Evolutionary conservation across 495 filamentous ascomycete species (phyloP), one percentile per base, ranked within the genome.

Genomic region (Thermothielavioides terrestris): DNA sequence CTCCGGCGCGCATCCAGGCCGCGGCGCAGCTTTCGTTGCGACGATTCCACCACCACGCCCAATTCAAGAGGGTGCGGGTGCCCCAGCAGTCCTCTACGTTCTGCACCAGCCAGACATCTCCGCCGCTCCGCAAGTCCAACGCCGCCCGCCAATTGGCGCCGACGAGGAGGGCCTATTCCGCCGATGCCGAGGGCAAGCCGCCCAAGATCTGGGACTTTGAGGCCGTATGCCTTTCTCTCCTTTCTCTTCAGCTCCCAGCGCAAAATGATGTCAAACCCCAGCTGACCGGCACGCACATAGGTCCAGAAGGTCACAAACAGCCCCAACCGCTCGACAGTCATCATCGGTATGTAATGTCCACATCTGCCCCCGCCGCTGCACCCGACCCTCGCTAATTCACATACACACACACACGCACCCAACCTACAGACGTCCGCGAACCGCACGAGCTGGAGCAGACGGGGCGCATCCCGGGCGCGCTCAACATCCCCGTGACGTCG

Each of bases 401-500:
- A 40, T 20, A 23, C 14, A 1, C 12, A 35, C 28, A 1, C 25
- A 1, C 26, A 26, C 28, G 8, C 15, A 23, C 22, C 7, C 36
- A 49, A 17, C 17, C 18, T 2, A 65, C 52, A 71, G 89, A 98
- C 72, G 79, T 87, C 56, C 91, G 92, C 66, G 91, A 96, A 69
- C 88, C 90, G 37, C 56, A 68, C 55, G 92, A 98, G 68, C 78
- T 89, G 28, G 43, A 52, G 27, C 53, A 67, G 4, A 81, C 80
- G 0, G 89, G 89, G 30, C 75, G 75, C 20, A 95, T 98, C 65
- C 91, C 92, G 1, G 73, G 75, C 20, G 84, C 88, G 0, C 63
- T 87, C 43, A 86, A 83, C 71, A 78, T 98, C 49, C 91, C 92
- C 27, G 70, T 98, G 35, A 76, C 73, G 0, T 83, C 82, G 0